Evolutionary conservation across 371 early-diverging fungal genomes (phyloP).

Genomic region (Apophysomyces sp.): DNA sequence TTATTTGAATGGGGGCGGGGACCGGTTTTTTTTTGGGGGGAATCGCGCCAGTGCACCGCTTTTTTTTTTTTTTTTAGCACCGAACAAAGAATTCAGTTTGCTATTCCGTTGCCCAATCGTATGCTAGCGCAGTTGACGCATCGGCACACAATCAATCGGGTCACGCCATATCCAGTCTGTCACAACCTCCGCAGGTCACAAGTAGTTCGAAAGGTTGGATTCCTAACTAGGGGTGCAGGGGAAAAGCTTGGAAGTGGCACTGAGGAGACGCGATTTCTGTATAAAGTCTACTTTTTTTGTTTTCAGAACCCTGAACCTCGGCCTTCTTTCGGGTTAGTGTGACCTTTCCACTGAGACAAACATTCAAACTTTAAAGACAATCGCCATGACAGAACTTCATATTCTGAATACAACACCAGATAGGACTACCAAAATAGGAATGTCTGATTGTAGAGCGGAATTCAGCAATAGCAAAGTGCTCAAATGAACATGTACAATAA

Average conservation of each 20-base stretch:
- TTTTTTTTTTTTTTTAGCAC: not conserved
- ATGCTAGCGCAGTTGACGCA: slow-evolving; percentile 1
- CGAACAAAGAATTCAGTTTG: not conserved
- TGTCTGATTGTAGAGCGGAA: too few species aligned
- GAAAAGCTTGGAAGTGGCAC: not conserved
- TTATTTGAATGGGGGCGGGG: not conserved
- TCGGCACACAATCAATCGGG: not conserved
- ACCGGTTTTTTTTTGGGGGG: not conserved
- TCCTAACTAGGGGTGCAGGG: not conserved
- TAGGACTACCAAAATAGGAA: too few species aligned
- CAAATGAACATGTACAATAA: too few species aligned
- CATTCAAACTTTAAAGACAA: too few species aligned
- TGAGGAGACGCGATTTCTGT: not conserved
- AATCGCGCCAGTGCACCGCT: not conserved
- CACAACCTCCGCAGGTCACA: not conserved
- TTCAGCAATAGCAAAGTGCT: too few species aligned
- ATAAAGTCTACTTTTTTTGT: not conserved
- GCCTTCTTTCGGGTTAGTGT: too few species aligned
- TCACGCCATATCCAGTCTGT: not conserved
- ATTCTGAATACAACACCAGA: too few species aligned
- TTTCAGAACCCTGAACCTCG: not conserved
- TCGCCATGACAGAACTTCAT: too few species aligned
- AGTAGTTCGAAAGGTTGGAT: not conserved
- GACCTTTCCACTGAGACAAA: too few species aligned
- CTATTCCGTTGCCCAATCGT: slow-evolving; percentile 1